Conservation (phyloP, 2,329 filamentous ascomycete species). For the Ophiostoma montium region DNA sequence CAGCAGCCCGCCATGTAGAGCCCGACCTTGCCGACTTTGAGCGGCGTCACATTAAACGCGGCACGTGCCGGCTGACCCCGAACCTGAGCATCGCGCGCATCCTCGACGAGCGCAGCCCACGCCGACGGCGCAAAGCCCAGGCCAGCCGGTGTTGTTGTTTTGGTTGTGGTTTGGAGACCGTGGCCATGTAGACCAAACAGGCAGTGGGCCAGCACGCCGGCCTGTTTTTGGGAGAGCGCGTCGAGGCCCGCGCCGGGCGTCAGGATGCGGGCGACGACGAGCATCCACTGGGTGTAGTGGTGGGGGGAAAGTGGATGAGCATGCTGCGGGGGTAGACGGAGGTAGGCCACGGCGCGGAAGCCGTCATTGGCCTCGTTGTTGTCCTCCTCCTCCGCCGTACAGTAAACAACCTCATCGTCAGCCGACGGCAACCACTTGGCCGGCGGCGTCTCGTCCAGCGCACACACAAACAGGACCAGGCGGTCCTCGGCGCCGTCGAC, state of each 20-base stretch:
- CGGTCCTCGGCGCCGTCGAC: neutral
- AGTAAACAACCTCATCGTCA: constrained; percentile 1
- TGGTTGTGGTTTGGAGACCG: neutral
- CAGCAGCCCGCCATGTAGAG: no score
- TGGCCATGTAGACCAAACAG: neutral
- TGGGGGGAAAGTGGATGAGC: constrained; percentile 1
- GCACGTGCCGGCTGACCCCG: neutral
- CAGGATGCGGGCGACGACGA: constrained; percentile 9
- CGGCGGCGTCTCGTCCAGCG: constrained; percentile 1
- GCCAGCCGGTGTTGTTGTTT: neutral
- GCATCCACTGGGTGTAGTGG: constrained; percentile 4
- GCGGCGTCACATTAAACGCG: neutral
- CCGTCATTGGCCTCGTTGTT: neutral
- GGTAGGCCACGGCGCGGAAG: constrained; percentile 9
- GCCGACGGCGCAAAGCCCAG: neutral
- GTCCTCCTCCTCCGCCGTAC: neutral
- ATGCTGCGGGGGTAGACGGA: constrained; percentile 3
- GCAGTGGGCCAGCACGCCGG: constrained; percentile 1
- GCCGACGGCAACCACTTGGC: neutral
- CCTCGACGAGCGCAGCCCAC: neutral
- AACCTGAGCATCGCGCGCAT: neutral
- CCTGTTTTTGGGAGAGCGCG: neutral
- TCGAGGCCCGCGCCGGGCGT: constrained; percentile 8
- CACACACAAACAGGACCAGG: constrained; percentile 3
- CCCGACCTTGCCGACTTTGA: no score